phyloP scores from a whole-genome alignment of 148 eudicot genomes.

The Amaranthus palmeri region DNA sequence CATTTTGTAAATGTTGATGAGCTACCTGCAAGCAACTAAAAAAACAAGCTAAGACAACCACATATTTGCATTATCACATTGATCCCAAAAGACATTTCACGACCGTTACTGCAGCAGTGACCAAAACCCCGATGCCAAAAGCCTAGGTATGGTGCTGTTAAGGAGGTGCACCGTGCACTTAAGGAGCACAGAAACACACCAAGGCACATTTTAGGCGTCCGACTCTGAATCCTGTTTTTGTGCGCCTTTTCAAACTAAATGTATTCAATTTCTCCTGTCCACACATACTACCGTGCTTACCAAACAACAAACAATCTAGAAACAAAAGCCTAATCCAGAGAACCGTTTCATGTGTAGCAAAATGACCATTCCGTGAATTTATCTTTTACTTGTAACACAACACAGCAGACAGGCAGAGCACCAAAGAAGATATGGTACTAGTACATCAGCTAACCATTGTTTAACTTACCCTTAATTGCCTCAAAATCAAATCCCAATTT shows the following conservation, averaged over 20 bases:
- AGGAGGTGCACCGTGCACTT: too few relatives aligned
- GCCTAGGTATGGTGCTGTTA: too few relatives aligned
- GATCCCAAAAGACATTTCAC: too few relatives aligned
- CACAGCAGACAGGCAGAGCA: neutral
- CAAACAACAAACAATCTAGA: neutral
- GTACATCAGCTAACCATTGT: neutral
- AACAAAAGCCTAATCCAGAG: neutral
- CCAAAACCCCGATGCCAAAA: too few relatives aligned
- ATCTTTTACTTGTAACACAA: neutral
- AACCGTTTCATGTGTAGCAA: neutral
- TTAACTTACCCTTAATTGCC: constrained; percentile 50
- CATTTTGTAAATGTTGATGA: too few relatives aligned
- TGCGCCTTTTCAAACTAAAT: neutral
- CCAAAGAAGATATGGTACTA: neutral
- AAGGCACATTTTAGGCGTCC: too few relatives aligned
- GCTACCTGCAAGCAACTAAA: too few relatives aligned
- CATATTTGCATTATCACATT: too few relatives aligned
- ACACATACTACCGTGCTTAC: neutral
- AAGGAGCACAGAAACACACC: too few relatives aligned
- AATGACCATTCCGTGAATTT: neutral
- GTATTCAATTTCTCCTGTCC: neutral
- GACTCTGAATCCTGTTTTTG: too few relatives aligned
- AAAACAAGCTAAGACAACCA: too few relatives aligned
- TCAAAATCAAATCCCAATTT: constrained; percentile 66
- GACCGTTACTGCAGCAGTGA: too few relatives aligned